phyloP scores from a whole-genome alignment of 2,329 filamentous ascomycete genomes.

The Colletotrichum gigasporum region DNA sequence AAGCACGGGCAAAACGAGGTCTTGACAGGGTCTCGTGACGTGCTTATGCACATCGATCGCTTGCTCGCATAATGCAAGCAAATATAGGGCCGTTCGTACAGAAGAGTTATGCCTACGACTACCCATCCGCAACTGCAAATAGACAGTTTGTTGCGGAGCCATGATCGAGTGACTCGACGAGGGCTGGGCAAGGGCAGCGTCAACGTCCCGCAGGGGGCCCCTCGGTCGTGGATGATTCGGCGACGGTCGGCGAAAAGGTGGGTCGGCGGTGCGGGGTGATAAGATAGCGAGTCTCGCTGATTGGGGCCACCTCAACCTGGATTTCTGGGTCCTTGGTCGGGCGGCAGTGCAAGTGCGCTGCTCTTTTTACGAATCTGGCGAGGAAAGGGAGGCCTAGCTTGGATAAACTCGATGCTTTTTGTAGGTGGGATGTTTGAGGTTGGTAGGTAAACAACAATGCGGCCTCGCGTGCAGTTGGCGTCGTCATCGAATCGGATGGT shows the following conservation, averaged over 20 bases:
- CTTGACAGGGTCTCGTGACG: not conserved
- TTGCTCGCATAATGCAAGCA: constrained; percentile 3
- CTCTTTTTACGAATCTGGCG: not conserved
- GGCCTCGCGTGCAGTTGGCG: not conserved
- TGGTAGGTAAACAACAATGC: not conserved
- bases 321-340: constrained; percentile 14
- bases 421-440: not conserved
- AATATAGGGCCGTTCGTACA: no score
- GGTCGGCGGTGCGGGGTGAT: constrained; percentile 28
- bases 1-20: not conserved
- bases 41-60: constrained; percentile 9
- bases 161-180: constrained; percentile 13
- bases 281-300: constrained; percentile 26
- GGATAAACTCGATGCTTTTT: not conserved
- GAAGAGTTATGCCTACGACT: not conserved
- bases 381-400: not conserved
- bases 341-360: not conserved
- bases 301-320: constrained; percentile 28
- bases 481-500: constrained; percentile 23
- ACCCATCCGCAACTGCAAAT: not conserved
- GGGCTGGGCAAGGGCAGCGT: not conserved
- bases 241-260: constrained; percentile 16
- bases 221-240: constrained; percentile 27
- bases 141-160: not conserved
- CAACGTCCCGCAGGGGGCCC: constrained; percentile 13